These are phyloP conservation scores for Leccinum uliginosum DNA, from an alignment of 768 basidiomycete species.

Conservation along the genomic window DNA sequence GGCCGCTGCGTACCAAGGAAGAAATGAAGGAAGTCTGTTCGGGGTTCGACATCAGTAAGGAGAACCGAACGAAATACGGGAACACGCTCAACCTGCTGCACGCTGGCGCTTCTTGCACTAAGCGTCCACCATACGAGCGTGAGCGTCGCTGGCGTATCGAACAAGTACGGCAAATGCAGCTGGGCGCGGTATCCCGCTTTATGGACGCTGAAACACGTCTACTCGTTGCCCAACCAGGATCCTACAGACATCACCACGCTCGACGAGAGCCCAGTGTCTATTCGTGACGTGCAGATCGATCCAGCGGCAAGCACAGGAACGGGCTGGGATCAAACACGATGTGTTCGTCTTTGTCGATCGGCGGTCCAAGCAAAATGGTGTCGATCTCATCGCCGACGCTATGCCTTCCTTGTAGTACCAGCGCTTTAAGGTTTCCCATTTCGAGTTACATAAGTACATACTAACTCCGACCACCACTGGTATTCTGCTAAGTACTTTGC, in stretches of 20 bases:
- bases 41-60: slow-evolving; percentile 96
- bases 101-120: slow-evolving; percentile 89
- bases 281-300: slow-evolving; percentile 76
- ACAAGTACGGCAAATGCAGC: slow-evolving; percentile 95
- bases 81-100: slow-evolving; percentile 97
- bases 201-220: slow-evolving; percentile 94
- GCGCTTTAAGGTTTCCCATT: too few species aligned
- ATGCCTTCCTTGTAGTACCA: slow-evolving; percentile 88
- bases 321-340: slow-evolving; percentile 92
- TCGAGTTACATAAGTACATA: too few species aligned
- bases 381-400: slow-evolving; percentile 92
- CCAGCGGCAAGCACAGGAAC: slow-evolving; percentile 85
- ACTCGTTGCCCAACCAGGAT: slow-evolving; percentile 92
- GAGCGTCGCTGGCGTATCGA: slow-evolving; percentile 94
- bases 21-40: slow-evolving; percentile 99
- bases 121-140: slow-evolving; percentile 88
- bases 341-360: slow-evolving; percentile 97
- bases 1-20: slow-evolving; percentile 94
- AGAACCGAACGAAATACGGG: slow-evolving; percentile 93
- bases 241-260: slow-evolving; percentile 92
- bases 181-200: slow-evolving; percentile 97
- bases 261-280: slow-evolving; percentile 68
- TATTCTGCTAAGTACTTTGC: too few species aligned
- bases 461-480: too few species aligned
- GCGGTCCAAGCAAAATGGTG: slow-evolving; percentile 98